phyloP scores from a whole-genome alignment of 2,329 filamentous ascomycete genomes.

The Parasarocladium wereldwijsianum region DNA sequence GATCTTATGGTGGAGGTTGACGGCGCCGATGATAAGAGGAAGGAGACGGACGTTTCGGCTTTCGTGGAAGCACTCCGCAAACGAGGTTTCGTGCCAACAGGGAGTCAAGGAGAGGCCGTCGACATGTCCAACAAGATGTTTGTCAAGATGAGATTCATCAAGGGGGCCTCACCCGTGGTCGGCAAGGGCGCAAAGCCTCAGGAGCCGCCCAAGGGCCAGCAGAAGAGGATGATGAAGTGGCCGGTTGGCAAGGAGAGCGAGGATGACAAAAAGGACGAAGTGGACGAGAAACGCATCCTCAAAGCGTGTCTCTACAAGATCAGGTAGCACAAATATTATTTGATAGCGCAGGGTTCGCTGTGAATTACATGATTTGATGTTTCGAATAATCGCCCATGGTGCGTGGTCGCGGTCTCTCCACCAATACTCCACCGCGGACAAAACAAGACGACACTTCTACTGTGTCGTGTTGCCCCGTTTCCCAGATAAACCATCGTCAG shows the following conservation, averaged over 20 bases:
- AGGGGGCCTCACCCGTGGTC: slow-evolving; percentile 57
- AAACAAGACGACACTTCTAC: too few species aligned
- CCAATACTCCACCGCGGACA: too few species aligned
- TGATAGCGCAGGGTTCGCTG: too few species aligned
- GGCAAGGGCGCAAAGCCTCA: slow-evolving; percentile 54
- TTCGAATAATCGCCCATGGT: too few species aligned
- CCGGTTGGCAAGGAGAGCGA: slow-evolving; percentile 35
- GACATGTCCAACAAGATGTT: slow-evolving; percentile 96
- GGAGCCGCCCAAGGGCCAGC: slow-evolving; percentile 33
- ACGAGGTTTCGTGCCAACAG: slow-evolving; percentile 73
- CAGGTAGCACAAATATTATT: slow-evolving; percentile 29
- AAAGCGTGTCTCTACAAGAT: slow-evolving; percentile 97
- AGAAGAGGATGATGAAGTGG: slow-evolving; percentile 38
- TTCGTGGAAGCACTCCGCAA: slow-evolving; percentile 74
- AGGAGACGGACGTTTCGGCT: slow-evolving; percentile 72
- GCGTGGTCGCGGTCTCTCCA: too few species aligned
- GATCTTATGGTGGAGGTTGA: slow-evolving; percentile 58
- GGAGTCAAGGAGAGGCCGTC: slow-evolving; percentile 42
- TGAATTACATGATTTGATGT: too few species aligned
- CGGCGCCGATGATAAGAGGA: slow-evolving; percentile 43
- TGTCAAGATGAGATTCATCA: slow-evolving; percentile 90
- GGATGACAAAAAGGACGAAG: slow-evolving; percentile 43
- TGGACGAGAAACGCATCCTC: slow-evolving; percentile 50
- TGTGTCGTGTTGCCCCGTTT: too few species aligned
- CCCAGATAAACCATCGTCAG: slow-evolving; percentile 3